Evolutionary conservation across 192 early-diverging fungal species (phyloP).

Genomic region (Coemansia sp.): DNA sequence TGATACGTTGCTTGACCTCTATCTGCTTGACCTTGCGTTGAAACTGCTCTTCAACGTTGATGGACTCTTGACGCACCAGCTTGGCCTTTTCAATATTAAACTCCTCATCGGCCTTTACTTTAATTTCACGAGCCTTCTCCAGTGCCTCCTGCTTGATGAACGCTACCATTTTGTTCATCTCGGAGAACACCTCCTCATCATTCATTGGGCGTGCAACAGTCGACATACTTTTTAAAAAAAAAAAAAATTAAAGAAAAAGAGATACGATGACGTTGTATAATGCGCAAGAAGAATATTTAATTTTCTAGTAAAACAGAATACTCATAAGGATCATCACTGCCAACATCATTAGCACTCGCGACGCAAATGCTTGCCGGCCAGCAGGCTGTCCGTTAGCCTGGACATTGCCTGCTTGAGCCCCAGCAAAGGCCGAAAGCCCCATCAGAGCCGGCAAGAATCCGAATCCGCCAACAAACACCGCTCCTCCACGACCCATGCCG

Average conservation of each 20-base stretch:
- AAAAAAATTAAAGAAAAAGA: conserved; percentile 4
- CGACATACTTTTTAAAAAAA: conserved; percentile 26
- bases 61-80: conserved; percentile 93
- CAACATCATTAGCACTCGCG: conserved; percentile 79
- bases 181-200: conserved; percentile 91
- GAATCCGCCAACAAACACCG: conserved; percentile 65
- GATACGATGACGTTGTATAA: background rate
- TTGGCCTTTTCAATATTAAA: conserved; percentile 99
- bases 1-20: conserved; percentile 92
- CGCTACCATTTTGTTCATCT: conserved; percentile 99
- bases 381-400: conserved; percentile 27
- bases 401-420: conserved; percentile 23
- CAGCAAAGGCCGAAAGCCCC: conserved; percentile 50
- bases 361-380: conserved; percentile 74
- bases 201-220: conserved; percentile 66
- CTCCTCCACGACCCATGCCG: conserved; percentile 47
- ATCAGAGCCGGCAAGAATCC: conserved; percentile 72
- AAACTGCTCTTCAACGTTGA: conserved; percentile 94
- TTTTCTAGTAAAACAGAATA: conserved; percentile 70
- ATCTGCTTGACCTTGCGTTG: conserved; percentile 97
- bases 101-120: conserved; percentile 99
- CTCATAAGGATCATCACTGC: conserved; percentile 72
- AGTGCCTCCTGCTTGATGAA: conserved; percentile 99
- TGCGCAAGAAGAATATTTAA: background rate
- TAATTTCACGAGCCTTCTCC: conserved; percentile 97